Conservation (phyloP, 768 basidiomycete genomes). For the Solioccasus polychromus region DNA sequence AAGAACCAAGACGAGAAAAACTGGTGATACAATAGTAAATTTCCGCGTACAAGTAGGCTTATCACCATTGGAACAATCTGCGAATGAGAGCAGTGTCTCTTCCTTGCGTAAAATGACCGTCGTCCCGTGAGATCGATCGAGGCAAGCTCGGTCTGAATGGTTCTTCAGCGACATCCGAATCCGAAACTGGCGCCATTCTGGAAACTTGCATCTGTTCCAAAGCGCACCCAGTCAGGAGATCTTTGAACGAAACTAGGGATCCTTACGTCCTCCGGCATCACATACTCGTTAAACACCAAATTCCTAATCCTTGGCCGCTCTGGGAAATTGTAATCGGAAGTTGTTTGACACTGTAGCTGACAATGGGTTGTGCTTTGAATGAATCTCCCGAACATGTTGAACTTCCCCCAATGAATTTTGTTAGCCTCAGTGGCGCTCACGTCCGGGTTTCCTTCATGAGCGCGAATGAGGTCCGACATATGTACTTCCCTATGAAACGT, state of each 20-base stretch:
- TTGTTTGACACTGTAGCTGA: conserved; percentile 66
- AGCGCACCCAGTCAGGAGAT: conserved; percentile 2
- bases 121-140: conserved; percentile 32
- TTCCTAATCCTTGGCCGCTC: conserved; percentile 53
- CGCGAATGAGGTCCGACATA: conserved; percentile 82
- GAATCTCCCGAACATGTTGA: conserved; percentile 87
- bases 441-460: conserved; percentile 83
- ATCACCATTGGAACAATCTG: conserved; percentile 48
- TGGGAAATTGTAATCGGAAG: conserved; percentile 60
- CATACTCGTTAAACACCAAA: conserved; percentile 50
- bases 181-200: conserved; percentile 54
- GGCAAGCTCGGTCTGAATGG: conserved; percentile 34
- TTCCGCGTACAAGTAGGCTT: conserved; percentile 18
- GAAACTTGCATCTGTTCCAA: conserved; percentile 67
- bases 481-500: conserved; percentile 76
- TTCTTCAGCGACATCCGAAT: conserved; percentile 40
- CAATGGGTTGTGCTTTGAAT: conserved; percentile 74
- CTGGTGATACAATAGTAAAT: conserved; percentile 28
- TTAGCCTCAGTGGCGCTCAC: conserved; percentile 58
- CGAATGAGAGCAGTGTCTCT: conserved; percentile 48
- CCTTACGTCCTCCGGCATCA: conserved; percentile 72
- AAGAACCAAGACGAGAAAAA: conserved; percentile 25
- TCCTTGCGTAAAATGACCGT: conserved; percentile 28
- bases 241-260: background rate
- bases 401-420: conserved; percentile 95